Evolutionary conservation across 352 stramenopile species (phyloP).

Genomic region (Phytophthora crassamura): DNA sequence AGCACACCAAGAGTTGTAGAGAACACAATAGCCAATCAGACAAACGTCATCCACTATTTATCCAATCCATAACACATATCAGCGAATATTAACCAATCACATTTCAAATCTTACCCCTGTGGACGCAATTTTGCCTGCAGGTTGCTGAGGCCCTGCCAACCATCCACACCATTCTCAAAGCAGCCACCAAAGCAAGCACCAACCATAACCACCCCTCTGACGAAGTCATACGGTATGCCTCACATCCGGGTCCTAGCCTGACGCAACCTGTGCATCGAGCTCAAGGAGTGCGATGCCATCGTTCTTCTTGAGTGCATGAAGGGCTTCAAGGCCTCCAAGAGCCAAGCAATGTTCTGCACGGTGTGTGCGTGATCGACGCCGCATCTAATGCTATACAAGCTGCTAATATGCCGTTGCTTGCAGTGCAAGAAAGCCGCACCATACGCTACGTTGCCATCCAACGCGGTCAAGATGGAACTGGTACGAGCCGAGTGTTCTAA

Average conservation of each 20-base stretch:
- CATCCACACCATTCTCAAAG: not conserved
- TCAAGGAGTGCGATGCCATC: slow-evolving; percentile 2
- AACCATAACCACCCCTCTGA: not conserved
- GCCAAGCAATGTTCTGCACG: slow-evolving; percentile 5
- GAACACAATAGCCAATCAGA: not conserved
- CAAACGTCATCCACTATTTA: too few relatives aligned
- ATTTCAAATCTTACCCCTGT: too few relatives aligned
- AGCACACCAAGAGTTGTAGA: not conserved
- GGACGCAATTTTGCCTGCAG: too few relatives aligned
- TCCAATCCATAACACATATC: not conserved
- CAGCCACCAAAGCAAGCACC: not conserved
- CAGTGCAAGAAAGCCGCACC: slow-evolving; percentile 7
- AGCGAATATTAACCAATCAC: too few relatives aligned
- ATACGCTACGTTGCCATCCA: slow-evolving; percentile 6
- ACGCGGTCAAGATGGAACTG: too few relatives aligned
- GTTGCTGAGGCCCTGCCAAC: too few relatives aligned
- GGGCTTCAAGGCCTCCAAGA: slow-evolving; percentile 10
- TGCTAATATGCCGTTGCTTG: not conserved
- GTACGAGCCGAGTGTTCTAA: too few relatives aligned
- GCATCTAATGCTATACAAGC: slow-evolving; percentile 11
- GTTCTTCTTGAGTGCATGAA: slow-evolving; percentile 15
- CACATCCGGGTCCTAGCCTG: not conserved
- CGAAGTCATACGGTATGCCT: not conserved
- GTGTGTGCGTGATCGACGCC: not conserved
- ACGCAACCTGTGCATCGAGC: slow-evolving; percentile 1